A percentile compares a stretch with the other conserved stretches of the same genome.
These are phyloP conservation scores for Populus hybrid DNA, from an alignment of 441 rosid genomes.

Conservation along the genomic window DNA sequence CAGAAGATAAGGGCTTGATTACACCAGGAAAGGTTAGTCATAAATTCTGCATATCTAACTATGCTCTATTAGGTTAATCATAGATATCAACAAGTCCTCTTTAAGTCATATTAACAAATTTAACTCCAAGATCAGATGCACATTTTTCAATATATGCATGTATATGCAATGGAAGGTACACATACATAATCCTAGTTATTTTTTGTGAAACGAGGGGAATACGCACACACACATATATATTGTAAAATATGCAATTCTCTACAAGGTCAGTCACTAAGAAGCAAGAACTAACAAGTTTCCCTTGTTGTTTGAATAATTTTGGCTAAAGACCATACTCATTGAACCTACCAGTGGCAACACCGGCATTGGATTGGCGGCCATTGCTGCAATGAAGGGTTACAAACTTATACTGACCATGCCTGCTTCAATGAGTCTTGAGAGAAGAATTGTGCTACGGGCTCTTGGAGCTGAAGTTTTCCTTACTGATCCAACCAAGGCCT, in stretches of 20 bases:
- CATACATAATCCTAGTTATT: too few species aligned
- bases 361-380: conserved; percentile 64
- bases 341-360: conserved; percentile 78
- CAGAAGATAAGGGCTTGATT: conserved; percentile 73
- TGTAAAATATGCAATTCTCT: too few species aligned
- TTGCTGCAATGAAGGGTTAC: conserved; percentile 72
- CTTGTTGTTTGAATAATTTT: background rate
- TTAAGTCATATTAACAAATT: too few species aligned
- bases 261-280: background rate
- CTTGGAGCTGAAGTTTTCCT: conserved; percentile 67
- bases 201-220: too few species aligned
- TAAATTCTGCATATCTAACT: too few species aligned
- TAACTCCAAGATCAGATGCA: too few species aligned
- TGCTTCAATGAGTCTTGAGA: conserved; percentile 43
- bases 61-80: too few species aligned
- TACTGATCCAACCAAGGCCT: conserved; percentile 43
- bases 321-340: conserved; percentile 47
- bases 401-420: conserved; percentile 57
- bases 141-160: too few species aligned
- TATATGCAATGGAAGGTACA: too few species aligned
- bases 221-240: too few species aligned
- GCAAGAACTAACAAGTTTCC: background rate
- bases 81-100: too few species aligned
- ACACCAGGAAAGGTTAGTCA: conserved; percentile 69
- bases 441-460: conserved; percentile 57